These are phyloP conservation scores for Ceratocystis cubensis DNA, from an alignment of 2,329 filamentous ascomycete species.

Conservation along the genomic window DNA sequence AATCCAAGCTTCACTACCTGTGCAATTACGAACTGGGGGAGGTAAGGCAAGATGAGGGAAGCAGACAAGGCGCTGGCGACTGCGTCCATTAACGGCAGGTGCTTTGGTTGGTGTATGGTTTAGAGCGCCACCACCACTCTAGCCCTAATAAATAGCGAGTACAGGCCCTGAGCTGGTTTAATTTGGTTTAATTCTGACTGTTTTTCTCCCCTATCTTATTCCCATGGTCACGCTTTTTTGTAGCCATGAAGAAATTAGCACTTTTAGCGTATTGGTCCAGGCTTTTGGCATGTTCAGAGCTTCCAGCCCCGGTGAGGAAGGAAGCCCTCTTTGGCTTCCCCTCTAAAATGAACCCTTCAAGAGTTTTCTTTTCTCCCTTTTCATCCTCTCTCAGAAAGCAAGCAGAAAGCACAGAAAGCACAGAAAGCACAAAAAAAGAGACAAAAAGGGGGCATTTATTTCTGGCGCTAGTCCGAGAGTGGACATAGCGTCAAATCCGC, in stretches of 20 bases:
- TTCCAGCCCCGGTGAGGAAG: background rate
- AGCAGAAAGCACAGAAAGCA: no score
- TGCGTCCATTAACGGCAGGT: no score
- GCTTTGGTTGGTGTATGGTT: no score
- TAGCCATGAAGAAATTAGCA: background rate
- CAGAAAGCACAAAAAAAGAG: background rate
- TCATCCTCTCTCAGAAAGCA: conserved; percentile 3
- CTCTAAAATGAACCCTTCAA: background rate
- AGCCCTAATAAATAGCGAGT: background rate
- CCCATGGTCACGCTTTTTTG: background rate
- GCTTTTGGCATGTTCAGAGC: conserved; percentile 10
- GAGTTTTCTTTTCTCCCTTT: conserved; percentile 2
- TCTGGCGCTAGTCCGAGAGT: background rate
- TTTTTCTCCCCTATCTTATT: background rate
- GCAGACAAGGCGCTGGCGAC: no score
- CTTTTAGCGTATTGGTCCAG: conserved; percentile 8
- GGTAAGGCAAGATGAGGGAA: background rate
- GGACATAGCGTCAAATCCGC: background rate
- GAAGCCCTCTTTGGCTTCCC: background rate
- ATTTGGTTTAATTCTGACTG: background rate
- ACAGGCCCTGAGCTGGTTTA: background rate
- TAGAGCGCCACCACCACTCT: no score
- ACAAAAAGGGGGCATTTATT: background rate
- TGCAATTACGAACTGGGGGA: background rate
- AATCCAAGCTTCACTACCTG: background rate